A percentile compares a stretch with the other conserved stretches of the same genome.
Conservation (phyloP, 2,329 filamentous ascomycete genomes). For the Fusarium lateritium region DNA sequence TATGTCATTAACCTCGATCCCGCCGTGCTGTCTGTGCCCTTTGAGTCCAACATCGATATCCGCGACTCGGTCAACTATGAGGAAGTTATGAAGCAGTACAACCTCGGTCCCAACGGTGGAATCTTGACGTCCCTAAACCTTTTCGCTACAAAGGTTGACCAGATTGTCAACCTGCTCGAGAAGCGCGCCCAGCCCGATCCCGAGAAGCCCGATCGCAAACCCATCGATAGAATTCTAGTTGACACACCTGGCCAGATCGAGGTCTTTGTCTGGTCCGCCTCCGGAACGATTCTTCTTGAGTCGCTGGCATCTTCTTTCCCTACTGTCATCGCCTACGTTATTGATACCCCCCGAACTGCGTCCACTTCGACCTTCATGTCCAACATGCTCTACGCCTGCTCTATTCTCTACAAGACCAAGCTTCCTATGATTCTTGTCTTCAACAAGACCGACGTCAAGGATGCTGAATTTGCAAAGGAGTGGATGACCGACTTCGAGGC, state of each 20-base stretch:
- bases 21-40: slow-evolving; percentile 92
- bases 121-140: slow-evolving; percentile 96
- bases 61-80: slow-evolving; percentile 99
- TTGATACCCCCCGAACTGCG: slow-evolving; percentile 93
- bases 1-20: slow-evolving; percentile 99
- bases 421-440: slow-evolving; percentile 99
- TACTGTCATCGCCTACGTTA: slow-evolving; percentile 96
- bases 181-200: slow-evolving; percentile 82
- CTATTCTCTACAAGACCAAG: slow-evolving; percentile 98
- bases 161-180: slow-evolving; percentile 90
- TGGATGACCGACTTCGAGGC: slow-evolving; percentile 99
- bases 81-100: slow-evolving; percentile 99
- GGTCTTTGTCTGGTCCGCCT: slow-evolving; percentile 98
- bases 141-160: slow-evolving; percentile 98
- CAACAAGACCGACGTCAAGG: slow-evolving; percentile 98
- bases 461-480: slow-evolving; percentile 91
- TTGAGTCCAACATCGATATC: slow-evolving; percentile 98
- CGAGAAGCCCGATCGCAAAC: slow-evolving; percentile 71
- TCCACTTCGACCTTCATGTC: slow-evolving; percentile 99
- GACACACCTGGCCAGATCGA: slow-evolving; percentile 99
- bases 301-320: slow-evolving; percentile 94
- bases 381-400: slow-evolving; percentile 99
- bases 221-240: slow-evolving; percentile 87
- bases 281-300: slow-evolving; percentile 92
- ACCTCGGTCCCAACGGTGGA: slow-evolving; percentile 95